These are phyloP conservation scores for Kuraishia cidri DNA, from an alignment of 805 yeast genomes.

Conservation along the genomic window DNA sequence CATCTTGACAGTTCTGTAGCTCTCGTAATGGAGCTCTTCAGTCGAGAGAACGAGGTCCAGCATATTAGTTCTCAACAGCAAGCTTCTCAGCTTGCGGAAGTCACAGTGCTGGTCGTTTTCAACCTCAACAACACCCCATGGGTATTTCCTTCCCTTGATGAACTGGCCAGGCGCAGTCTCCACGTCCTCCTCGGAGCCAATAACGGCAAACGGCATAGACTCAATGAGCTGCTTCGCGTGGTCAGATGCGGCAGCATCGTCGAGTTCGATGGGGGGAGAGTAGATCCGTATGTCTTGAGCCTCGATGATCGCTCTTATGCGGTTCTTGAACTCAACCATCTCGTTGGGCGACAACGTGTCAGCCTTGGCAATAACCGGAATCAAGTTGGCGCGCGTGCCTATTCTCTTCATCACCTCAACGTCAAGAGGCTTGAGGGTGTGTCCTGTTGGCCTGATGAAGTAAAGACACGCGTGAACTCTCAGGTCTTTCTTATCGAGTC, in stretches of 20 bases:
- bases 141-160: conserved; percentile 76
- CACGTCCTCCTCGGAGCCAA: conserved; percentile 68
- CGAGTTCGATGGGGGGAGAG: conserved; percentile 74
- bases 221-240: conserved; percentile 76
- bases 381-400: conserved; percentile 72
- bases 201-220: conserved; percentile 80
- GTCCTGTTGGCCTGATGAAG: conserved; percentile 88
- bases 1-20: conserved; percentile 66
- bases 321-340: conserved; percentile 56
- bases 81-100: conserved; percentile 70
- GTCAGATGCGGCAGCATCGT: conserved; percentile 68
- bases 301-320: conserved; percentile 76
- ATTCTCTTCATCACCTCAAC: conserved; percentile 82
- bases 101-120: conserved; percentile 84
- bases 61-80: conserved; percentile 75
- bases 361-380: conserved; percentile 86
- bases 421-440: conserved; percentile 79
- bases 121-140: conserved; percentile 87
- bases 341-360: conserved; percentile 74
- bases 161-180: conserved; percentile 54
- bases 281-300: conserved; percentile 77
- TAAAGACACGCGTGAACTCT: conserved; percentile 89
- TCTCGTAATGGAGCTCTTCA: conserved; percentile 73
- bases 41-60: conserved; percentile 76
- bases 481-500: conserved; percentile 60